Conservation (phyloP, 176 grass and related monocot species). For the Alloteropsis semialata region DNA sequence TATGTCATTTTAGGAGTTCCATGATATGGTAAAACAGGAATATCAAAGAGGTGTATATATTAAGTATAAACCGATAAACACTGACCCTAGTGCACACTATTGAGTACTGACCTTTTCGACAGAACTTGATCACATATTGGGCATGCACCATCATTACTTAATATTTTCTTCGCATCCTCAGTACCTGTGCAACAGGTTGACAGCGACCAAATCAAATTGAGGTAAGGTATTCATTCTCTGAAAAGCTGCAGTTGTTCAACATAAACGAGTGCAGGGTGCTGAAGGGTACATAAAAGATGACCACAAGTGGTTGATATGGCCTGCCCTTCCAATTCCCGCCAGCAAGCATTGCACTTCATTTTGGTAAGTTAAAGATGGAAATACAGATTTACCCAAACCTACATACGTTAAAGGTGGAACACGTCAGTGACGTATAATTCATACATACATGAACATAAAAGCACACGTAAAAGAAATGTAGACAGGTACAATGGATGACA, state of each 20-base stretch:
- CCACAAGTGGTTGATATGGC: conserved; percentile 79
- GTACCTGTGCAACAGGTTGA: conserved; percentile 42
- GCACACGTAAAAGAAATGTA: not conserved
- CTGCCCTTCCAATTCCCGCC: conserved; percentile 77
- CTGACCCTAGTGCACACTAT: not conserved
- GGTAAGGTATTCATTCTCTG: not conserved
- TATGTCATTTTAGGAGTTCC: not conserved
- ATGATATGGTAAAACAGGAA: not conserved
- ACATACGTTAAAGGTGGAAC: not conserved
- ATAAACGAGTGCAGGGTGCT: not conserved
- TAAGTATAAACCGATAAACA: not conserved
- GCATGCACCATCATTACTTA: conserved; percentile 71
- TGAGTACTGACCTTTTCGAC: conserved; percentile 77
- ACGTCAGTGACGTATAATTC: not conserved
- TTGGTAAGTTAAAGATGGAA: not conserved
- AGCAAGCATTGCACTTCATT: conserved; percentile 98
- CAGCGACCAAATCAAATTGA: conserved; percentile 14
- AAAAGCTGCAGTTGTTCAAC: not conserved
- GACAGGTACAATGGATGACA: not conserved
- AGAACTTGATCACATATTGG: conserved; percentile 96
- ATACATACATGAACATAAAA: not conserved
- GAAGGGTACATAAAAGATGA: conserved; percentile 74
- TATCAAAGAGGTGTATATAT: not conserved
- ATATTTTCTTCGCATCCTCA: conserved; percentile 92
- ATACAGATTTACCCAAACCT: not conserved